Base-by-base conservation (phyloP, 139 green algal species). In the Tetradesmus obliquus region DNA sequence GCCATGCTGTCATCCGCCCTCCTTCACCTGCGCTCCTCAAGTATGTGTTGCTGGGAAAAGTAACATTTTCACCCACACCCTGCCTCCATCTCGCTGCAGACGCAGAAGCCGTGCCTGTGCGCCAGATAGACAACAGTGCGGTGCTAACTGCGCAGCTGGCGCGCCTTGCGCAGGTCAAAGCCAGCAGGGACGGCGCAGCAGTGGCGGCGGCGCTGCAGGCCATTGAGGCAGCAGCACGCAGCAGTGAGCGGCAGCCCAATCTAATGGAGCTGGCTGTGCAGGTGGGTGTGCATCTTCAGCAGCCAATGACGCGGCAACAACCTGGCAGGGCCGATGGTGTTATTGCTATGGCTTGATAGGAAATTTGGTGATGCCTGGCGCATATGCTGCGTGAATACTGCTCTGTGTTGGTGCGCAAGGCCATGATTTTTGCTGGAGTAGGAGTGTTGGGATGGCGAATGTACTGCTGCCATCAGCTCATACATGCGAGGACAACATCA, bases 81-180 rank as follows among this genome's bases (percentile, higher is more conserved):
- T 76, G 66, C 2, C 66, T 15, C 2, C 66, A 76, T 19, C 17
- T 20, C 66, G 9, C 20, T 87, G 82, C 58, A 88, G 83, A 88
- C 20, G 57, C 57, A 55, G 83, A 88, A n/a, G 83, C 54, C 3
- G 83, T 88, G 19, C 93, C 93, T 19, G 89, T 97, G 57, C 91
- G 95, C 12, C 86, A 87, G 83, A 97, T 97, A 24, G 95, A 97
- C 94, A 97, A 97, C 89, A 86, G 60, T 10, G 91, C 86, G 6
- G 90, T 93, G 86, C 86, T 96, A 32, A 6, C 51, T 8, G 74
- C 84, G 58, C 94, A 95, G 92, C 84, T 62, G 62, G 92, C 81
- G n/a, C 88, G 94, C 8, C 89, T 96, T 24, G 57, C 86, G 58
- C 3, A 13, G 1, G 74, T 94, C 20, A 82, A 86, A 1, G 60